Conservation (phyloP, 305 asterid species). For the Salvia sclarea region DNA sequence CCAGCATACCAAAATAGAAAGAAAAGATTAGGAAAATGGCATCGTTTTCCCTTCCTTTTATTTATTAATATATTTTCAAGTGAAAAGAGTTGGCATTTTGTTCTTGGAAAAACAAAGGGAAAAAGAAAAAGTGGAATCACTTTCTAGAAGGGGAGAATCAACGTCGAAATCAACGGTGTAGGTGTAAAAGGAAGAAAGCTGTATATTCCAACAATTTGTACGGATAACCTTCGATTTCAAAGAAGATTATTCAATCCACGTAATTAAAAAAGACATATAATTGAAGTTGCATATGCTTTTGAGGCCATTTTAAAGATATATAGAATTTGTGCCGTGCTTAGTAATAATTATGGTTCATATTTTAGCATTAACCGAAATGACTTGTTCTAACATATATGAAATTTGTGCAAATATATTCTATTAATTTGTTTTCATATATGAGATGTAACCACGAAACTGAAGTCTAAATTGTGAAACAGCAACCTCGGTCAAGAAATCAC, state of each 20-base stretch:
- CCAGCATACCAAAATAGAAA: conserved; percentile 26
- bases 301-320: neutral
- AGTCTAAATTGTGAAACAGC: no score
- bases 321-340: no score
- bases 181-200: neutral
- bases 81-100: conserved; percentile 12
- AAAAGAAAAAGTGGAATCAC: neutral
- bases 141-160: conserved; percentile 16
- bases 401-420: no score
- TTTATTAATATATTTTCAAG: neutral
- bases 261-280: no score
- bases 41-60: neutral
- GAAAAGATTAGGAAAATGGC: neutral
- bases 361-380: no score
- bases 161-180: conserved; percentile 12
- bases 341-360: no score
- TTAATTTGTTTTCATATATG: no score
- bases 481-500: no score
- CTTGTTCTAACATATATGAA: no score
- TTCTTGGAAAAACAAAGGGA: neutral
- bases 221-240: neutral
- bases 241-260: neutral
- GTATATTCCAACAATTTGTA: conserved; percentile 1
- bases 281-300: neutral
- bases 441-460: no score